phyloP scores from a whole-genome alignment of 225 moss, liverwort and hornwort species.

The Neckera pumila region DNA sequence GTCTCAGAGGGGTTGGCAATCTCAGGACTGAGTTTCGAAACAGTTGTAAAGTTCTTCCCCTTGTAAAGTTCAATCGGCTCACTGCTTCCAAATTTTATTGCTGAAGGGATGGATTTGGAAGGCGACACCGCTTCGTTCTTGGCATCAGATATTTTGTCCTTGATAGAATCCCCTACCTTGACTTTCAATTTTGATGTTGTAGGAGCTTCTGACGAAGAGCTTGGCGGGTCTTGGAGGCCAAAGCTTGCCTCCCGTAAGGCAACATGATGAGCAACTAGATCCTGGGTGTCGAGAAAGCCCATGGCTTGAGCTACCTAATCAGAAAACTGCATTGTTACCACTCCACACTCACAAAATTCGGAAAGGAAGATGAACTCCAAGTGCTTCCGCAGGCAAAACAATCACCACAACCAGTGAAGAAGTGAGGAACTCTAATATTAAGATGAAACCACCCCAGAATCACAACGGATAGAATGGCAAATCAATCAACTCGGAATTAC shows the following conservation, averaged over 20 bases:
- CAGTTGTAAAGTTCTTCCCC: conserved; percentile 1
- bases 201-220: conserved; percentile 5
- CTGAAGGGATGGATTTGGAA: conserved; percentile 40
- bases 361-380: background rate
- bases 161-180: background rate
- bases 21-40: background rate
- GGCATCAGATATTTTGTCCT: background rate
- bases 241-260: conserved; percentile 70
- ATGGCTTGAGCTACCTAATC: conserved; percentile 67
- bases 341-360: background rate
- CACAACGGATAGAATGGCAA: background rate
- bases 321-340: background rate
- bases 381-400: background rate
- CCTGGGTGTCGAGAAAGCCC: conserved; percentile 65
- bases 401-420: background rate
- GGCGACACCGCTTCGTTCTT: background rate
- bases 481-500: conserved; percentile 18
- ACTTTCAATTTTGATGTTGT: background rate
- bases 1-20: conserved; percentile 1
- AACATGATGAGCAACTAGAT: conserved; percentile 65
- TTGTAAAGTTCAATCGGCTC: conserved; percentile 72
- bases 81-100: conserved; percentile 84
- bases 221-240: conserved; percentile 32
- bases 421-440: background rate
- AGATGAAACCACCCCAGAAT: background rate